Evolutionary conservation across 495 filamentous ascomycete species (phyloP), one percentile per base, ranked within the genome.

Genomic region (Articulospora tetracladia): DNA sequence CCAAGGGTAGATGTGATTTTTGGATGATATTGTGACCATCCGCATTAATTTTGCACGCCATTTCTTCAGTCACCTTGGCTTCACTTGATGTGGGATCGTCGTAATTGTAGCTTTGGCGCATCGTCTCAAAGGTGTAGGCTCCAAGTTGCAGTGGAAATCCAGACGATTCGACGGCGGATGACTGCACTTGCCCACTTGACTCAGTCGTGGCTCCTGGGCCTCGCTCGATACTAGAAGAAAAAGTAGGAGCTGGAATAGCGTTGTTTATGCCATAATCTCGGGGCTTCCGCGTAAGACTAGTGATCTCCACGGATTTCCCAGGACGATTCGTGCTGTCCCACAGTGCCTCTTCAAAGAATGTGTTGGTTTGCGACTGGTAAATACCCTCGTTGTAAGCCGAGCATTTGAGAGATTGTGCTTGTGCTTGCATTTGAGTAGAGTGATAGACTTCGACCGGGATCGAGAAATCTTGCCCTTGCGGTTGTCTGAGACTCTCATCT

Each of bases 61-160:
- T 12, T n/a, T 44, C 15, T 8, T n/a, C 15, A 7, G n/a, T 8
- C 39, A 19, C 4, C 39, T 3, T 44, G n/a, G 47, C 56, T 51
- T 32, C 57, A 32, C 41, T 49, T 49, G 55, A 49, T 26, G 46
- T 57, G n/a, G 36, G 41, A 3, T 57, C 36, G 8, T 48, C 55
- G 23, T 50, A 50, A 50, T 19, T n/a, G 10, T 7, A n/a, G 39
- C 39, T 44, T 44, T 44, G 39, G 7, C n/a, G 6, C 3, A 17
- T 44, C n/a, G 17, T 44, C 17, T 44, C 17, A 7, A 44, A 19
- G 30, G 30, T 32, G 13, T 13, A 13, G 13, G 30, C 13, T 13
- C 39, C 39, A 44, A 3, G n/a, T 44, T 17, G 39, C 10, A 15
- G 8, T 44, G 39, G 39, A 15, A n/a, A n/a, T n/a, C n/a, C n/a